Evolutionary conservation across 495 filamentous ascomycete species (phyloP), one percentile per base, ranked within the genome.

Genomic region (Diplogelasinospora grovesii): DNA sequence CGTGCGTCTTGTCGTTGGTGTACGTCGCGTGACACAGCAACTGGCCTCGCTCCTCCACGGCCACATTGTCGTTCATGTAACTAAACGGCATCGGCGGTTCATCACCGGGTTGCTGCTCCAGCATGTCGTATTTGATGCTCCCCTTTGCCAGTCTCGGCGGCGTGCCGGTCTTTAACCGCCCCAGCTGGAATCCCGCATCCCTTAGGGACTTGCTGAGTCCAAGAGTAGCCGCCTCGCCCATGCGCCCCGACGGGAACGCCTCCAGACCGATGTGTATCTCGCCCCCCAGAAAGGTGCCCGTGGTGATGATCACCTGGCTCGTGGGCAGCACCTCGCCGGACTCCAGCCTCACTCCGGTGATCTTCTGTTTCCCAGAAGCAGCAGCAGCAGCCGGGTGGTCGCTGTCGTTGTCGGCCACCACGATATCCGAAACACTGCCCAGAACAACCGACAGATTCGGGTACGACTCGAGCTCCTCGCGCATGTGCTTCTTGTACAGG

Each of bases 231-330:
- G 86, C 86, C 64, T 98, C 92, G 5, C 92, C 92, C 68, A 98
- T 90, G 1, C 92, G 78, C 0, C 92, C 92, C 0, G 92, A 83
- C 0, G 93, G 93, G 48, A 72, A 92, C 0, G 70, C 75, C 27
- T 93, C 77, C 4, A 98, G 60, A 4, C 92, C 92, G 43, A 98
- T 89, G 54, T 98, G 92, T 41, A 98, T 98, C 60, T 97, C 93
- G 16, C 92, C 92, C 35, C 93, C 86, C 6, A 98, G 65, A 53
- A 98, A 98, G 0, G 92, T 98, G 0, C 92, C 92, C 0, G 92
- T 97, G 0, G 92, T 97, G 51, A 98, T 95, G 27, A 97, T 74
- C 15, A 96, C 89, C 30, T 83, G 79, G 25, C 75, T 75, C 1
- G 93, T 84, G 2, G 79, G 72, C 32, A 98, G 70, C 19, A 95